Evolutionary conservation across 495 filamentous ascomycete genomes (phyloP).

Genomic region (Pyrenopolyporus hunteri): DNA sequence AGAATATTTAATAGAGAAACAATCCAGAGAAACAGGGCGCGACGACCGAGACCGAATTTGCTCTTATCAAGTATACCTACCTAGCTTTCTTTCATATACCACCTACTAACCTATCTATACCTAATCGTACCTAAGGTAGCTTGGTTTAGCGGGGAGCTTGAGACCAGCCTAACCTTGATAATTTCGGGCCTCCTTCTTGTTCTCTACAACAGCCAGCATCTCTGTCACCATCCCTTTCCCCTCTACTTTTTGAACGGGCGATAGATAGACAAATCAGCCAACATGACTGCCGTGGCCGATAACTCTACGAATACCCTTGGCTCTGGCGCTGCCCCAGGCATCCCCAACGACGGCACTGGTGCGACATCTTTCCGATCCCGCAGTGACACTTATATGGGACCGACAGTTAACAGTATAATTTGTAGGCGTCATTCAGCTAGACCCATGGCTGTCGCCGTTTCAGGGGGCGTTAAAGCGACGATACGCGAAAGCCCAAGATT

Average conservation of each 20-base stretch:
- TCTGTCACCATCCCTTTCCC: not conserved
- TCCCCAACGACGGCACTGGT: constrained; percentile 58
- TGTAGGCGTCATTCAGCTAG: constrained; percentile 82
- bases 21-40: constrained; percentile 3
- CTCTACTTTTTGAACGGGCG: not conserved
- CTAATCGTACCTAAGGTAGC: constrained; percentile 8
- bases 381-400: not conserved
- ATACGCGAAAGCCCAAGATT: constrained; percentile 81
- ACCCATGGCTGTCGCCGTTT: constrained; percentile 91
- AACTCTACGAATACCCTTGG: constrained; percentile 50
- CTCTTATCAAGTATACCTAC: constrained; percentile 15
- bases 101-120: no score
- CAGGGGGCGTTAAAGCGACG: constrained; percentile 74
- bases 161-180: constrained; percentile 9
- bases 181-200: constrained; percentile 2
- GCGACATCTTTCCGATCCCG: constrained; percentile 10
- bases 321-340: constrained; percentile 41
- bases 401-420: constrained; percentile 29
- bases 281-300: constrained; percentile 46
- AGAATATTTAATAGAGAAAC: not conserved
- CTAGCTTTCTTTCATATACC: constrained; percentile 29
- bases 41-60: not conserved
- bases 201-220: constrained; percentile 7
- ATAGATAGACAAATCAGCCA: constrained; percentile 19
- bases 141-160: constrained; percentile 34